Evolutionary conservation across 768 basidiomycete species (phyloP).

Genomic region (Tricholoma matsutake): DNA sequence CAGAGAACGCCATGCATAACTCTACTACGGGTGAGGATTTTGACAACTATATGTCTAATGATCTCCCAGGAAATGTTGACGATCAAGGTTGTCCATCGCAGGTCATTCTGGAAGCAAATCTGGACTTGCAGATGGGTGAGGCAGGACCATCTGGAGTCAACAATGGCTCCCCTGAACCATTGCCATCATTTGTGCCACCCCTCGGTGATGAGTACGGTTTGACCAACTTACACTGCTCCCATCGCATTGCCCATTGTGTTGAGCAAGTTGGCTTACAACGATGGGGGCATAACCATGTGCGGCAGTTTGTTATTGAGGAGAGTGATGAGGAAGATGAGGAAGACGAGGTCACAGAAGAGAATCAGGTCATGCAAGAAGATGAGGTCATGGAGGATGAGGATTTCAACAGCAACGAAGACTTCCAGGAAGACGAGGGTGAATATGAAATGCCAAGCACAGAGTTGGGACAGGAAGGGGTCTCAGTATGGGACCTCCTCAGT

Average conservation of each 20-base stretch:
- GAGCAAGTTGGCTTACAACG: not conserved
- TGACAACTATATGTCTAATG: not conserved
- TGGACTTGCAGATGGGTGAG: not conserved
- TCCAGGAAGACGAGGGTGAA: not conserved
- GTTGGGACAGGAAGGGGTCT: not conserved
- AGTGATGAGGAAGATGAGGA: constrained; percentile 1
- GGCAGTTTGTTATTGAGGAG: not conserved
- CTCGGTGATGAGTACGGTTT: too few relatives aligned
- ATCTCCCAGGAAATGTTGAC: not conserved
- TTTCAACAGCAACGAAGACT: not conserved
- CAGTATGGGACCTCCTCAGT: not conserved
- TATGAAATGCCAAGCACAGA: not conserved
- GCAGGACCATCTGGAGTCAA: too few relatives aligned
- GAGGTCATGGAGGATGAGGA: constrained; percentile 1
- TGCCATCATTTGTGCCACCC: too few relatives aligned
- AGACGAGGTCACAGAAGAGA: not conserved
- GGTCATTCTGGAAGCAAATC: not conserved
- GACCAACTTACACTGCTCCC: too few relatives aligned
- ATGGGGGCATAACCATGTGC: not conserved
- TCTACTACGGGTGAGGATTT: not conserved
- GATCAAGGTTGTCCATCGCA: not conserved
- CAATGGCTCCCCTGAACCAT: too few relatives aligned
- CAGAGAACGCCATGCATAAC: not conserved
- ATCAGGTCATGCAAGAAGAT: not conserved
- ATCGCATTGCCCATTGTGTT: not conserved